These are phyloP conservation scores for Agarophyton chilense DNA, from an alignment of 23 red algal species.

Conservation along the genomic window DNA sequence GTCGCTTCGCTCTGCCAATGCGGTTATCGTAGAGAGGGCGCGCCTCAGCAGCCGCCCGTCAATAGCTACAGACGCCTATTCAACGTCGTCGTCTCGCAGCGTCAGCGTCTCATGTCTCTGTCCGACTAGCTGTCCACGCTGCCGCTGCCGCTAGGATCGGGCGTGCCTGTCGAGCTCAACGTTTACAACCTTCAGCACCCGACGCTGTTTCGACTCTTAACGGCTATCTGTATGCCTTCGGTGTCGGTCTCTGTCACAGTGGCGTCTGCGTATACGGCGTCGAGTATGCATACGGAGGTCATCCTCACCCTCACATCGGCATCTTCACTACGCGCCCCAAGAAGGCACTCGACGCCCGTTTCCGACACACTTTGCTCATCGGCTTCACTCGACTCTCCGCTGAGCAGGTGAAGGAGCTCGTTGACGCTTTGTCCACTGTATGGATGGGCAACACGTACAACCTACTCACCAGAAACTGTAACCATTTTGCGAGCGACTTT, in stretches of 20 bases:
- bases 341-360: conserved; percentile 68
- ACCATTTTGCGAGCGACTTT: conserved; percentile 77
- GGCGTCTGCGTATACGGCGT: conserved; percentile 71
- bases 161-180: conserved; percentile 73
- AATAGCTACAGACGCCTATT: too few species aligned
- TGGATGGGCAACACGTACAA: conserved; percentile 76
- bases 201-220: conserved; percentile 58
- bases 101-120: background rate
- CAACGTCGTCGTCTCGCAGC: too few species aligned
- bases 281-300: conserved; percentile 83
- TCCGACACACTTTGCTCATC: conserved; percentile 62
- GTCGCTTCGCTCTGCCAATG: too few species aligned
- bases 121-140: background rate
- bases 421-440: conserved; percentile 40
- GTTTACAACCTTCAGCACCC: conserved; percentile 80
- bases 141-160: background rate
- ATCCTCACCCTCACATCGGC: conserved; percentile 53
- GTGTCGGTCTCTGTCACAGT: conserved; percentile 75
- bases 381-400: conserved; percentile 36
- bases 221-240: conserved; percentile 51
- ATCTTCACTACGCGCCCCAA: conserved; percentile 61
- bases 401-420: conserved; percentile 35
- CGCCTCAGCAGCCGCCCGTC: too few species aligned
- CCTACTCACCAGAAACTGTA: conserved; percentile 84
- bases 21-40: too few species aligned